Base-by-base conservation (phyloP, 257 asterid species). In the Ligustrum vulgare region DNA sequence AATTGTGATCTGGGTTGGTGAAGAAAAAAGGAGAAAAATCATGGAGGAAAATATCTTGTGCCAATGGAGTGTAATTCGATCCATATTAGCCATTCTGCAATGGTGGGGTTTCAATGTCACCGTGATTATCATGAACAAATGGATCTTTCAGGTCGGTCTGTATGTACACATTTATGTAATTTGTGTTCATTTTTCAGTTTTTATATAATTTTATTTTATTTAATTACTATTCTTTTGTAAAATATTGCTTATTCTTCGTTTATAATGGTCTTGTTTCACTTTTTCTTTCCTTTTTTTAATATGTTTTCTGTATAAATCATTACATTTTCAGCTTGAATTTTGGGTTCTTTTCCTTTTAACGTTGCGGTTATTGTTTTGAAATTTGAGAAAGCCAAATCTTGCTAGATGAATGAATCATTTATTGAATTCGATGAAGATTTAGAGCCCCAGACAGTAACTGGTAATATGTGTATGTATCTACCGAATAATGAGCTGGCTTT, bases 91-190 rank as follows among this genome's bases (percentile, higher is more conserved):
- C 20, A 90, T 91, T 72, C 8, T 89, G 67, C 97, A 91, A 71
- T 91, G 97, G 97, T 91, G 97, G 97, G 89, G 85, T 73, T 91
- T 91, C 86, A 91, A 91, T 84, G 97, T 91, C 76, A 88, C 93
- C 70, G 97, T 91, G 22, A 90, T 91, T 78, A 91, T 91, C 85
- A 85, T 88, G 86, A 91, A 91, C 82, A 91, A 91, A 80, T 91
- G 97, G 97, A 91, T 91, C 90, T 91, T 91, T 75, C 97, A 91
- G 97, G 97, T 91, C 63, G 31, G 97, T 91, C 54, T 34, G 74
- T 31, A 72, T 69, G 15, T 69, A 12, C 80, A 78, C 54, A 37
- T 64, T 28, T 28, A 13, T 33, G 13, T 33, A 8, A 16, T 2
- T 76, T n/a, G 33, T 12, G 28, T 72, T 58, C 66, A 37, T 28